Base-by-base conservation (phyloP, 2,329 filamentous ascomycete genomes). In the Penicillium sp. region DNA sequence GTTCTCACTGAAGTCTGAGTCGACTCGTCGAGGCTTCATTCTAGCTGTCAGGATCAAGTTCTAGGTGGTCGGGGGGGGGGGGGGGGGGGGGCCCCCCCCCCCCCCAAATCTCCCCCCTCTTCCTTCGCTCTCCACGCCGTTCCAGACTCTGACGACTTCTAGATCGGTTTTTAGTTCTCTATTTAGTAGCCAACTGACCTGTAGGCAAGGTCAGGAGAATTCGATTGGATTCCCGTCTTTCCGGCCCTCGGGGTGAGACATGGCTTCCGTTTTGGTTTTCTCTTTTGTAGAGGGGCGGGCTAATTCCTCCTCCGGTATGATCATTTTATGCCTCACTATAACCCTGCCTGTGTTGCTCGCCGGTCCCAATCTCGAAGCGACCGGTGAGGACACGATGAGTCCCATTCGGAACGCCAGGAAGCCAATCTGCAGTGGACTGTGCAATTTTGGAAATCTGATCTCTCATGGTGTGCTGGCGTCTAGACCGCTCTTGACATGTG, bases 241-340 rank as follows among this genome's bases (percentile, higher is more conserved):
- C 61, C 61, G 58, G 37, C 4, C 7, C 22, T 13, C 43, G 19
- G 38, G 60, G 60, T 63, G 61, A 63, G 61, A 63, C 60, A 63
- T 58, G 38, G 49, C 25, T 28, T 48, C 26, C 11, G 30, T 26
- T 35, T 38, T 52, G 4, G 35, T 42, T 28, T 52, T 22, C 30
- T 35, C 30, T 42, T 45, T 28, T 52, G 26, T 58, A 30, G 26
- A 30, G 26, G 11, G 26, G 26, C 5, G 30, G 46, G 28, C 48
- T n/a, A 6, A 3, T 33, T 30, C 14, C 19, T 22, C 11, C 26
- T 28, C 11, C 25, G 6, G 1, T 22, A 22, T 22, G 19, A 22
- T 22, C 19, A 22, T 30, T 48, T 30, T 48, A 28, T 48, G 45
- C 45, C 26, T 48, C 45, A 48, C 45, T 28, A 30, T 16, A n/a